Evolutionary conservation across 768 basidiomycete genomes (phyloP).

Genomic region (Kwoniella pini): DNA sequence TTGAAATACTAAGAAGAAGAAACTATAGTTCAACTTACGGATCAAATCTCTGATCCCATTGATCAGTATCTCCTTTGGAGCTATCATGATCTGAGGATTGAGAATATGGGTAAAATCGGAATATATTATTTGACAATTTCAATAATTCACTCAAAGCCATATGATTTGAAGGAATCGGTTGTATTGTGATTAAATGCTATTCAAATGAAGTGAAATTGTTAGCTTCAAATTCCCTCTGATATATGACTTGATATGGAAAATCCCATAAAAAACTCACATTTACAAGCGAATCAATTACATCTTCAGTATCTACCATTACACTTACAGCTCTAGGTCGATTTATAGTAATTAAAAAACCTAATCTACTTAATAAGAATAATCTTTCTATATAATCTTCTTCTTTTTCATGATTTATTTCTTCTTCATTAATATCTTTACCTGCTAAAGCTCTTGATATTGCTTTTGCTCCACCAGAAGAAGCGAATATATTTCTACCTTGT

Average conservation of each 20-base stretch:
- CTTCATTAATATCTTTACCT: constrained; percentile 10
- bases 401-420: not conserved
- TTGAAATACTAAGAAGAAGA: not conserved
- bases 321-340: constrained; percentile 32
- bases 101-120: constrained; percentile 67
- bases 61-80: constrained; percentile 61
- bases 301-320: constrained; percentile 47
- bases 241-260: too few species aligned
- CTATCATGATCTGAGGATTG: constrained; percentile 3
- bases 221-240: not conserved
- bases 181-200: constrained; percentile 42
- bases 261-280: too few species aligned
- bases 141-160: constrained; percentile 81
- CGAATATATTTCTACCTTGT: constrained; percentile 23
- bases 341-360: constrained; percentile 41
- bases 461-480: constrained; percentile 23
- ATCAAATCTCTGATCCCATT: constrained; percentile 73
- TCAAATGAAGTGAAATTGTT: not conserved
- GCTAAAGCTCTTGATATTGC: constrained; percentile 35
- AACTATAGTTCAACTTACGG: constrained; percentile 61
- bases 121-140: constrained; percentile 79
- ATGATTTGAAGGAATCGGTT: constrained; percentile 61
- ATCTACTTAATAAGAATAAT: constrained; percentile 41
- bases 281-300: constrained; percentile 37
- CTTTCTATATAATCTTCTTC: constrained; percentile 26